A percentile compares a stretch with the other conserved stretches of the same genome.
Conservation (phyloP, 2,329 filamentous ascomycete species). For the Clarireedia sp. region DNA sequence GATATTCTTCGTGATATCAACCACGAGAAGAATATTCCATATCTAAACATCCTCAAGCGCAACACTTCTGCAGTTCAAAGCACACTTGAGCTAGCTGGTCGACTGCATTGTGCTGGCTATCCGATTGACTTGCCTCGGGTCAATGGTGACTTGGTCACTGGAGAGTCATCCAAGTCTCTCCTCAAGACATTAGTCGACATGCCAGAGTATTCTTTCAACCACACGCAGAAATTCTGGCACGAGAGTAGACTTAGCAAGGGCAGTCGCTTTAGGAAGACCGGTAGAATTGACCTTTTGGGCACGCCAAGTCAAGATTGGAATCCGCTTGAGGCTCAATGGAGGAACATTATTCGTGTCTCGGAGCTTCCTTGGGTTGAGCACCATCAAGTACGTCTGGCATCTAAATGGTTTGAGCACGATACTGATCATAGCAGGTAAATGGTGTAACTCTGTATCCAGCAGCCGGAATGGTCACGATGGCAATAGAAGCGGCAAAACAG, state of each 20-base stretch:
- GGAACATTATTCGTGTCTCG: conserved; percentile 20
- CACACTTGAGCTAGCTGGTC: not conserved
- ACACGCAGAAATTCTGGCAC: conserved; percentile 42
- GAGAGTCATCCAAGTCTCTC: too few relatives aligned
- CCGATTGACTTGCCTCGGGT: not conserved
- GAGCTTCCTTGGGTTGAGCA: conserved; percentile 25
- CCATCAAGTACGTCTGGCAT: not conserved
- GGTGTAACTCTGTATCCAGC: conserved; percentile 24
- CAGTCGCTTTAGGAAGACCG: conserved; percentile 36
- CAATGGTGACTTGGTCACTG: not conserved
- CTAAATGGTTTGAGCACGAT: not conserved
- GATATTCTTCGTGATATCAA: not conserved
- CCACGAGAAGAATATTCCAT: not conserved
- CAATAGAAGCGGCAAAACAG: conserved; percentile 23
- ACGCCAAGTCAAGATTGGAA: conserved; percentile 16
- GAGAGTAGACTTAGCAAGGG: conserved; percentile 40
- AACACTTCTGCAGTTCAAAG: not conserved
- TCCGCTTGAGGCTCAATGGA: conserved; percentile 25
- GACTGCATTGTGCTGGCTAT: not conserved
- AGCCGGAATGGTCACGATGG: conserved; percentile 28
- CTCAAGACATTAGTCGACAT: conserved; percentile 33
- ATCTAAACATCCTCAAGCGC: not conserved
- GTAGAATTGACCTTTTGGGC: conserved; percentile 32
- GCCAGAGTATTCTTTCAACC: conserved; percentile 46
- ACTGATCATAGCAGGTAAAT: not conserved